These are phyloP conservation scores for Diaporthe citrichinensis DNA, from an alignment of 2,329 filamentous ascomycete genomes.

Conservation along the genomic window DNA sequence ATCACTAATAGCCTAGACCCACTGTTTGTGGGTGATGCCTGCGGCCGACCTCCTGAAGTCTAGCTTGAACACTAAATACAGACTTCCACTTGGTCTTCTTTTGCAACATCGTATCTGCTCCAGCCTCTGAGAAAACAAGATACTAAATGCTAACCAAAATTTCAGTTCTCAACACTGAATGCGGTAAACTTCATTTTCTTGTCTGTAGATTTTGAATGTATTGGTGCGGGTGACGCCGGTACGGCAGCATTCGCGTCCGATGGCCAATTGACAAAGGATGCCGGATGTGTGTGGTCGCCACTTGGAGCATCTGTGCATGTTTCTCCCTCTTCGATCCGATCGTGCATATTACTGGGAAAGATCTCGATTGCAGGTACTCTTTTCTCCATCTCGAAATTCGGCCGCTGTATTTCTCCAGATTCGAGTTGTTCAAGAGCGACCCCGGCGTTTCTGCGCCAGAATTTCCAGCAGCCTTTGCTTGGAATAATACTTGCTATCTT, in stretches of 20 bases:
- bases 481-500: neutral
- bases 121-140: neutral
- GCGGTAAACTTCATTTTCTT: neutral
- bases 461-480: neutral
- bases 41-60: neutral
- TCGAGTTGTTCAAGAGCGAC: neutral
- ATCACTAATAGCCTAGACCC: neutral
- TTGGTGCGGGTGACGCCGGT: neutral
- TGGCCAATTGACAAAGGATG: neutral
- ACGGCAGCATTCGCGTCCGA: neutral
- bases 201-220: neutral
- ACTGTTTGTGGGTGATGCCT: neutral
- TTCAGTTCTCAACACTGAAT: neutral
- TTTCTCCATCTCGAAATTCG: neutral
- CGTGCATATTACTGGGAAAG: neutral
- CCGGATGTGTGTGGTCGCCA: neutral
- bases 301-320: neutral
- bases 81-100: neutral
- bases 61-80: neutral
- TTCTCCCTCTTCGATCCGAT: neutral
- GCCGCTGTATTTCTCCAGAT: neutral
- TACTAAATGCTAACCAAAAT: neutral
- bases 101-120: neutral
- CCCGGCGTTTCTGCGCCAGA: no score
- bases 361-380: neutral